A percentile compares a stretch with the other conserved stretches of the same genome.
Evolutionary conservation across 352 stramenopile genomes (phyloP).

Genomic region (Chrysophaeum taylorii): DNA sequence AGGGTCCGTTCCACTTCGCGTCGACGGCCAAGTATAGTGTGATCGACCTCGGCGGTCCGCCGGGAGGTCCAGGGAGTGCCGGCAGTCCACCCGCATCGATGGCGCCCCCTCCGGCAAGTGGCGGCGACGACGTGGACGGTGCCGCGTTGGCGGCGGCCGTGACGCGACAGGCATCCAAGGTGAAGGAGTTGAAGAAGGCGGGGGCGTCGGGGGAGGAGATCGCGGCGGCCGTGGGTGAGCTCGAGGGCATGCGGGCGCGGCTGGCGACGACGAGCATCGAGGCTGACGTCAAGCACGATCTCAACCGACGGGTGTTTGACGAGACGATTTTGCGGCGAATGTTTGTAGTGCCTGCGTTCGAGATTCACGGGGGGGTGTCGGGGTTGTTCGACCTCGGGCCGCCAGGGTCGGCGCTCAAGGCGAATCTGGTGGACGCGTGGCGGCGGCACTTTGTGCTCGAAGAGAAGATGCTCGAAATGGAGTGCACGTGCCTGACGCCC

Average conservation of each 20-base stretch:
- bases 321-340: conserved; percentile 95
- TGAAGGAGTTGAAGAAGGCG: conserved; percentile 94
- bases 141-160: conserved; percentile 85
- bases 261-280: conserved; percentile 24
- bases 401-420: conserved; percentile 78
- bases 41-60: not conserved
- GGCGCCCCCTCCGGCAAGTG: conserved; percentile 37
- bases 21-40: not conserved
- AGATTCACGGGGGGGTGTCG: conserved; percentile 97
- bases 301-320: conserved; percentile 77
- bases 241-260: conserved; percentile 59
- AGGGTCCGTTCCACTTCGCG: conserved; percentile 14
- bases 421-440: conserved; percentile 90
- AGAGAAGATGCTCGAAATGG: conserved; percentile 96
- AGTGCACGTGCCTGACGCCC: conserved; percentile 96
- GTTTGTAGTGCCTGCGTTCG: conserved; percentile 97
- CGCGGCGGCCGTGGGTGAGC: conserved; percentile 73
- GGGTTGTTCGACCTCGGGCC: conserved; percentile 97
- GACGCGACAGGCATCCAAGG: conserved; percentile 81
- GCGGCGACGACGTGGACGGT: conserved; percentile 80
- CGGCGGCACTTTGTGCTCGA: conserved; percentile 95
- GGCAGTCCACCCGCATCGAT: conserved; percentile 5
- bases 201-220: conserved; percentile 64
- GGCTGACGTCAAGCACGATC: conserved; percentile 19
- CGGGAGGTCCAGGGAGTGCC: not conserved